Base-by-base conservation (phyloP, 768 basidiomycete genomes). In the Pleurotus tuber-regium region DNA sequence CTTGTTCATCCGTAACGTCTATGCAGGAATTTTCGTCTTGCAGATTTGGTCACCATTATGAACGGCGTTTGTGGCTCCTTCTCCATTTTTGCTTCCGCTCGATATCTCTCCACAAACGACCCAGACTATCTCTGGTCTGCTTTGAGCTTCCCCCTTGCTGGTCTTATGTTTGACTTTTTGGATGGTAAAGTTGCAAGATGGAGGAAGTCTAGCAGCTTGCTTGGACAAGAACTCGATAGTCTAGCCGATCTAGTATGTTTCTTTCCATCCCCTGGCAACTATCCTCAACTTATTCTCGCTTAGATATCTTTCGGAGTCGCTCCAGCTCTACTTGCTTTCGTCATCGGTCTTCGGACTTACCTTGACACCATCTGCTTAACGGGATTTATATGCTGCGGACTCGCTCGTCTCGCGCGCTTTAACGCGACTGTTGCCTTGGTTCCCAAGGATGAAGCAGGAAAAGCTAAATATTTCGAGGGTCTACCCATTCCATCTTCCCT, bases 281-380 rank as follows among this genome's bases (percentile, higher is more conserved):
- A 1, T 51, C 42, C 28, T 12, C 54, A 12, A 56, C 36, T 28
- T 39, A 52, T 38, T 43, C 26, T 54, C 30, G 42, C 9, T 24
- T 61, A 97, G 94, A 89, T 99, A 55, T 98, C 97, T 2, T 99
- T 99, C 63, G 97, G 97, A 46, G 93, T 98, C 46, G 95, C 97
- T 0, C 97, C 97, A 2, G 87, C 95, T n/a, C 76, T 98, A 38
- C 72, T 97, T 28, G 92, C 88, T 6, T 99, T 97, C 66, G 84
- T 82, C 43, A 78, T 98, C 49, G 97, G 97, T 50, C 80, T 98
- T 51, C 83, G 91, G 55, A 96, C 93, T 9, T 87, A 89, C 55
- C 83, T 97, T 53, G 97, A 99, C 73, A 90, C 88, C 1, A 78
- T 95, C 57, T 73, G 85, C 54, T 78, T 99, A 39, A 84, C 94